Percentiles rank a stretch among this genome's conserved stretches.
phyloP scores from a whole-genome alignment of 306 rosid species.

The Ammopiptanthus mongolicus region DNA sequence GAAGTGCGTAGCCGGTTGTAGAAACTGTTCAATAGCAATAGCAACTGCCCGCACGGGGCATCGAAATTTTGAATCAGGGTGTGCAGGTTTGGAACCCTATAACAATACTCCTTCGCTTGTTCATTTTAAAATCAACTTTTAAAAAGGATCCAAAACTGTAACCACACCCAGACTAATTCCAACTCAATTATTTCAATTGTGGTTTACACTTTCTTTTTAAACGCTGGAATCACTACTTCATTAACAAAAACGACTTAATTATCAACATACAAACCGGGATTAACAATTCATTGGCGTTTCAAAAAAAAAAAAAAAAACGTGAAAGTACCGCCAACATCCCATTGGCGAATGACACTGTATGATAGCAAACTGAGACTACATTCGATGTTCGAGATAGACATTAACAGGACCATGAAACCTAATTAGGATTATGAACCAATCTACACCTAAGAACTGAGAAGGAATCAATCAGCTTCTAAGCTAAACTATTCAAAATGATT shows the following conservation, averaged over 20 bases:
- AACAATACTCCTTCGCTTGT: no score
- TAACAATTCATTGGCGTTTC: background rate
- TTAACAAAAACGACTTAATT: background rate
- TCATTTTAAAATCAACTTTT: no score
- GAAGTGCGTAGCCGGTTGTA: no score
- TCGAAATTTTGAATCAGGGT: no score
- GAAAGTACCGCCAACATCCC: background rate
- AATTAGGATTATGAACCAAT: background rate
- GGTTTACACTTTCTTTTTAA: background rate
- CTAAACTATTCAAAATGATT: constrained; percentile 9
- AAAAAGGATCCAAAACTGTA: no score
- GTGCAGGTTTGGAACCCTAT: no score
- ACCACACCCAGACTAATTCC: background rate
- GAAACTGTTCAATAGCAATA: no score
- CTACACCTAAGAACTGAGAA: background rate
- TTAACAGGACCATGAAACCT: background rate
- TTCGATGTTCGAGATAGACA: background rate
- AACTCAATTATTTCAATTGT: no score
- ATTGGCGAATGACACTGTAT: background rate
- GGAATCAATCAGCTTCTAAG: background rate
- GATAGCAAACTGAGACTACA: background rate
- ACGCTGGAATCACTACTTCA: background rate
- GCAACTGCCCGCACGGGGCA: no score
- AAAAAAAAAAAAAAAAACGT: background rate
- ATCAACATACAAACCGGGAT: background rate